Conservation (phyloP, 2,329 filamentous ascomycete genomes). For the Aspergillus pseudotamarii region DNA sequence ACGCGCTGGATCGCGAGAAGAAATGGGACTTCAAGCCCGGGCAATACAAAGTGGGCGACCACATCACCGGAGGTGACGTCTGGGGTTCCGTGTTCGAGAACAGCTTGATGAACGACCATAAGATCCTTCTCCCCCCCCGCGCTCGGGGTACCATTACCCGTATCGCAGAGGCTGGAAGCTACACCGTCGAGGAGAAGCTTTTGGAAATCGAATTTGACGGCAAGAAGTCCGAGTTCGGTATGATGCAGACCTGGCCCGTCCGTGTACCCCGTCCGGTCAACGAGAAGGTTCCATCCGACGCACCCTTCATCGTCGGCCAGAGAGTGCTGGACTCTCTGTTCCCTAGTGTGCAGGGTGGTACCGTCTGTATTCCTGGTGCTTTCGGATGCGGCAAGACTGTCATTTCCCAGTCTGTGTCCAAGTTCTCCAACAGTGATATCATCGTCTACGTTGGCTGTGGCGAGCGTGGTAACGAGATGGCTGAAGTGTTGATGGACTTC, state of each 20-base stretch:
- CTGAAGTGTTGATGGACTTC: constrained; percentile 99
- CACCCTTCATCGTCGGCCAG: constrained; percentile 94
- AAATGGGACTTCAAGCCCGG: constrained; percentile 94
- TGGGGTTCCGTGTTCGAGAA: constrained; percentile 97
- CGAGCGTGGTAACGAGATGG: constrained; percentile 99
- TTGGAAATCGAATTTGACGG: constrained; percentile 97
- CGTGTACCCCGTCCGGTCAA: constrained; percentile 90
- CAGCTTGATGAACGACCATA: constrained; percentile 90
- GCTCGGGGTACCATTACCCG: constrained; percentile 89
- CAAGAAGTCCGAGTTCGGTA: constrained; percentile 88
- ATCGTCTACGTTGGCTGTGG: constrained; percentile 96
- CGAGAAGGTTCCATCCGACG: constrained; percentile 86
- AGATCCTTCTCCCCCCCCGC: constrained; percentile 86
- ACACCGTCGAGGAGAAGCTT: constrained; percentile 91
- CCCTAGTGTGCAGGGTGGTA: constrained; percentile 94
- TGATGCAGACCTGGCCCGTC: constrained; percentile 99
- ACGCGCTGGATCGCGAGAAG: constrained; percentile 84
- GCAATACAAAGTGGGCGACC: constrained; percentile 89
- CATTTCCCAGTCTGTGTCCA: constrained; percentile 97
- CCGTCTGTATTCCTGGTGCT: constrained; percentile 95
- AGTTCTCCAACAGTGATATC: constrained; percentile 99
- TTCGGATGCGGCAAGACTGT: constrained; percentile 99
- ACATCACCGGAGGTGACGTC: constrained; percentile 93
- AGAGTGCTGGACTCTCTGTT: constrained; percentile 95
- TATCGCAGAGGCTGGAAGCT: constrained; percentile 85